A percentile compares a stretch with the other conserved stretches of the same genome.
Conservation (phyloP, 768 basidiomycete genomes). For the Amanita thiersii region DNA sequence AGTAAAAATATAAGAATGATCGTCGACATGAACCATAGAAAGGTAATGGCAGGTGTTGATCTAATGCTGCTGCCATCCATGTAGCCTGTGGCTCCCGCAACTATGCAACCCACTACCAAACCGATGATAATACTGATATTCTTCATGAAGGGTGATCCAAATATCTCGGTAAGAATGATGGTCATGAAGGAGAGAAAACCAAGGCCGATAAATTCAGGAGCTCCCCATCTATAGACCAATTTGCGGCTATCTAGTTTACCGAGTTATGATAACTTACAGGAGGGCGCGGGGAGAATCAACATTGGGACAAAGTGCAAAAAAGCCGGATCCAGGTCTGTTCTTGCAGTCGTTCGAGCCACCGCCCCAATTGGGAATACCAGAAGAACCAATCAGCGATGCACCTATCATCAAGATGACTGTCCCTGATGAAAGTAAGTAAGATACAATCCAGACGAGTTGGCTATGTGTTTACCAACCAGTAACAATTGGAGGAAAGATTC, state of each 20-base stretch:
- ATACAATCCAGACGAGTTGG: background rate
- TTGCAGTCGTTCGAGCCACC: slow-evolving; percentile 74
- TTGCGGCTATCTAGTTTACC: background rate
- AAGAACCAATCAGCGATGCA: slow-evolving; percentile 63
- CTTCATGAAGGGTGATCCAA: slow-evolving; percentile 81
- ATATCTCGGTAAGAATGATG: slow-evolving; percentile 74
- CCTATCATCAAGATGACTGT: slow-evolving; percentile 79
- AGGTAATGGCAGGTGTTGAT: slow-evolving; percentile 70
- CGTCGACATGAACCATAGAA: slow-evolving; percentile 48
- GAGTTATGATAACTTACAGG: slow-evolving; percentile 28
- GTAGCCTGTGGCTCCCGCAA: slow-evolving; percentile 73
- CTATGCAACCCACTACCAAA: slow-evolving; percentile 70
- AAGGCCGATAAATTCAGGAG: slow-evolving; percentile 77
- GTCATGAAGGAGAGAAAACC: slow-evolving; percentile 77
- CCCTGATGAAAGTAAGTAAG: slow-evolving; percentile 27
- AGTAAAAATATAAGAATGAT: background rate
- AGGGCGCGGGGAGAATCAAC: slow-evolving; percentile 63
- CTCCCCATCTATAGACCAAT: slow-evolving; percentile 51
- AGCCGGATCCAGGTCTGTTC: slow-evolving; percentile 49
- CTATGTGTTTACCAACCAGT: slow-evolving; percentile 36
- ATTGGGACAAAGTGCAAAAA: slow-evolving; percentile 67
- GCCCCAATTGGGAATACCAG: slow-evolving; percentile 77
- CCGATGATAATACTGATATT: slow-evolving; percentile 75
- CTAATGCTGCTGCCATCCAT: slow-evolving; percentile 60
- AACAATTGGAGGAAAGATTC: slow-evolving; percentile 74